A percentile compares a stretch with the other conserved stretches of the same genome.
Conservation (phyloP, 1,139 yeast species). For the Candida neerlandica region DNA sequence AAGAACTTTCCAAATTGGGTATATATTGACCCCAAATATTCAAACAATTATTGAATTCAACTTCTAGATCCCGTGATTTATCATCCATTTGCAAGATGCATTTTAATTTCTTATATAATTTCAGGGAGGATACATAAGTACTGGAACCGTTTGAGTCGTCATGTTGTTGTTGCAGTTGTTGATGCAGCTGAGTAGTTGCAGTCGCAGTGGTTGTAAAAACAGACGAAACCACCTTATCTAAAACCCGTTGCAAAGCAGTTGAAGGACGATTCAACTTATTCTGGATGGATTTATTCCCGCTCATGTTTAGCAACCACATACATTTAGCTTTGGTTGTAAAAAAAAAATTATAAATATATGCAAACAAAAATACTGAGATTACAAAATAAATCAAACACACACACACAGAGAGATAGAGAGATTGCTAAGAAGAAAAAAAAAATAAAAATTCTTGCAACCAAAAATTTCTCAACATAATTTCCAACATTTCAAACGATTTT, state of each 20-base stretch:
- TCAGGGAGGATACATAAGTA: constrained; percentile 9
- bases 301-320: not conserved
- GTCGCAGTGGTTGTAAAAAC: constrained; percentile 16
- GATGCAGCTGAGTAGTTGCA: constrained; percentile 10
- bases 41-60: constrained; percentile 25
- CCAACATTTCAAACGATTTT: not conserved
- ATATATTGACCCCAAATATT: constrained; percentile 45
- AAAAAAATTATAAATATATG: not conserved
- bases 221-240: constrained; percentile 30
- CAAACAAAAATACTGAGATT: not conserved
- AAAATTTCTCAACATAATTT: not conserved
- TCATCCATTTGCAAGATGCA: constrained; percentile 17
- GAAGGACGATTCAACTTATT: constrained; percentile 26
- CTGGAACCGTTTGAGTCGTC: constrained; percentile 8
- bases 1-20: constrained; percentile 42
- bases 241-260: constrained; percentile 32
- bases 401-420: not conserved
- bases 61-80: constrained; percentile 13
- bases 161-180: constrained; percentile 5
- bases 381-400: not conserved
- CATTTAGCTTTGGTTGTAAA: not conserved
- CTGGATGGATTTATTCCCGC: constrained; percentile 3
- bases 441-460: constrained; percentile 1
- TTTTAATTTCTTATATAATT: constrained; percentile 13
- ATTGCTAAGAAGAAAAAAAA: no score